Conservation (phyloP, 495 filamentous ascomycete genomes). For the Penicillium cosmopolitanum region DNA sequence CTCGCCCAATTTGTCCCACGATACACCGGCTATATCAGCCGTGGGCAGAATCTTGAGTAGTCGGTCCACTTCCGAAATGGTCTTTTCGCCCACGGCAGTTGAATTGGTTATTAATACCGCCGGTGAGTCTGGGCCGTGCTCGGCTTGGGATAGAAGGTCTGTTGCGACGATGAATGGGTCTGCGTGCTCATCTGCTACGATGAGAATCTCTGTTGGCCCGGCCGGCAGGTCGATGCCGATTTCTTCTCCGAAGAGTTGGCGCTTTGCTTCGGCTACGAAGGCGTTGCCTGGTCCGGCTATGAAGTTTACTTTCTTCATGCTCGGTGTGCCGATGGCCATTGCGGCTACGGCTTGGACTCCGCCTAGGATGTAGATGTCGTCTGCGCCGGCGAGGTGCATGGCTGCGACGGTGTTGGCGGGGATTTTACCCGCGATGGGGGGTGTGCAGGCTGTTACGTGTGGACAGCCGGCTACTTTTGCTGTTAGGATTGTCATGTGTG, state of each 20-base stretch:
- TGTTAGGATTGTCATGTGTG: conserved; percentile 62
- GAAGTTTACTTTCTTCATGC: conserved; percentile 55
- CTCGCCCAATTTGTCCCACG: conserved; percentile 54
- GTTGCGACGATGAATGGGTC: conserved; percentile 56
- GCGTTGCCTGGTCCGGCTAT: conserved; percentile 58
- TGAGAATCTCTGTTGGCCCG: conserved; percentile 58
- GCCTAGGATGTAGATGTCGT: conserved; percentile 56
- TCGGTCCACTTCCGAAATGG: conserved; percentile 42
- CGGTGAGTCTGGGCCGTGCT: conserved; percentile 57
- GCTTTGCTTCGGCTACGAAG: conserved; percentile 59
- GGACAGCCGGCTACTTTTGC: conserved; percentile 58
- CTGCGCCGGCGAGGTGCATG: conserved; percentile 57
- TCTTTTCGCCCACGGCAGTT: conserved; percentile 41
- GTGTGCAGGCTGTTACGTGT: conserved; percentile 54
- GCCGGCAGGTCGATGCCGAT: conserved; percentile 59
- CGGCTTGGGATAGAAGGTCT: conserved; percentile 55
- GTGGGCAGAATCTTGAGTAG: conserved; percentile 48
- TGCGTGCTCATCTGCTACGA: conserved; percentile 52
- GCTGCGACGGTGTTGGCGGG: conserved; percentile 55
- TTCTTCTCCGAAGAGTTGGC: conserved; percentile 53
- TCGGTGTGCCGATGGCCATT: conserved; percentile 83
- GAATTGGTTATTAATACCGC: conserved; percentile 53
- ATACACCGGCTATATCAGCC: conserved; percentile 42
- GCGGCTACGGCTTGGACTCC: conserved; percentile 66
- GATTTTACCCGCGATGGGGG: conserved; percentile 53